These are phyloP conservation scores for Takashimella koratensis DNA, from an alignment of 1,284 basidiomycete genomes.

Conservation along the genomic window DNA sequence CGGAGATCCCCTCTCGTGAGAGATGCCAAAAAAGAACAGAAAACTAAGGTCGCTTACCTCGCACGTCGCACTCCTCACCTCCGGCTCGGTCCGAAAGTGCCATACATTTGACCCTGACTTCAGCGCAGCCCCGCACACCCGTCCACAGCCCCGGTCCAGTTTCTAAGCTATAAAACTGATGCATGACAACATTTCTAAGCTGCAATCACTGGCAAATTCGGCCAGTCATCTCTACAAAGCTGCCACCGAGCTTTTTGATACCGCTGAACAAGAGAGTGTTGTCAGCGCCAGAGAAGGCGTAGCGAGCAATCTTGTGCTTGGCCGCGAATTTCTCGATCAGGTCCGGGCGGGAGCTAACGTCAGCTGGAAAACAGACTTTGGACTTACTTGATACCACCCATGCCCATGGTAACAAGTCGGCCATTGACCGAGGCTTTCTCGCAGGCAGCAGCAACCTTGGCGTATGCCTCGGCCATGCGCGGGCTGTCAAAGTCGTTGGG, in stretches of 20 bases:
- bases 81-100: no score
- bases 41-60: no score
- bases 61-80: no score
- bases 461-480: conserved; percentile 12
- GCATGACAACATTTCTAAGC: neutral
- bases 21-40: no score
- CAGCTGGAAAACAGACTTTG: neutral
- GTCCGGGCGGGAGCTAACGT: conserved; percentile 11
- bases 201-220: neutral
- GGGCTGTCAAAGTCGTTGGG: conserved; percentile 17
- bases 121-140: no score
- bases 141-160: no score
- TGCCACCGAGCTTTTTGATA: neutral
- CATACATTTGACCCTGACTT: no score
- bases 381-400: conserved; percentile 21
- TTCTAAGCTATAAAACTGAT: neutral
- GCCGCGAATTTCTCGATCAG: conserved; percentile 18
- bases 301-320: conserved; percentile 13
- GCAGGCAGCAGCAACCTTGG: conserved; percentile 10
- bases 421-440: conserved; percentile 15
- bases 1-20: no score
- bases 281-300: conserved; percentile 20
- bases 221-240: neutral
- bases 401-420: conserved; percentile 12
- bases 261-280: conserved; percentile 9